Percentiles rank a stretch among this genome's conserved stretches.
These are phyloP conservation scores for Pleurotus salmoneostramineus DNA, from an alignment of 768 basidiomycete genomes.

Conservation along the genomic window DNA sequence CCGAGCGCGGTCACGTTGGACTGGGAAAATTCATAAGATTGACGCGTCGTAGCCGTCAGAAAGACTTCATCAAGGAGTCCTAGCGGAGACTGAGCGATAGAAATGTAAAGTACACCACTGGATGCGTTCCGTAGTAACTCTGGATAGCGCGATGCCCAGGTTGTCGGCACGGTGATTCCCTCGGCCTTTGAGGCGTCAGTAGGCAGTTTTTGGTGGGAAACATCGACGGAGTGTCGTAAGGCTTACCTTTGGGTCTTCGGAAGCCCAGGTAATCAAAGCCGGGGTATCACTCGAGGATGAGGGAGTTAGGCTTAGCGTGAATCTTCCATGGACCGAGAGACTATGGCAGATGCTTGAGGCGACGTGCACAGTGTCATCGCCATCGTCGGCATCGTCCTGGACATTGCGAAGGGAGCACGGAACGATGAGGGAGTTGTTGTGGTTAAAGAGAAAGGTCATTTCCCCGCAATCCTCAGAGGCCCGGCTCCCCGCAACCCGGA, in stretches of 20 bases:
- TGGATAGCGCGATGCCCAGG: conserved; percentile 33
- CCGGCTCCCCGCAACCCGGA: neutral
- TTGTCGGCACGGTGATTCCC: conserved; percentile 34
- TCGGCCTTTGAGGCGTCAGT: conserved; percentile 16
- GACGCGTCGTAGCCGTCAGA: conserved; percentile 43
- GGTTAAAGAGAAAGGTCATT: conserved; percentile 35
- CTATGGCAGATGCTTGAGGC: conserved; percentile 26
- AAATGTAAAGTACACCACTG: conserved; percentile 9
- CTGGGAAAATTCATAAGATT: conserved; percentile 43
- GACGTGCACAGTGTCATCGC: conserved; percentile 22
- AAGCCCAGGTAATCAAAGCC: conserved; percentile 27
- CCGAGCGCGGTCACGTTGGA: conserved; percentile 32
- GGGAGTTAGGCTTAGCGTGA: conserved; percentile 13
- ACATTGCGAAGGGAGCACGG: conserved; percentile 20
- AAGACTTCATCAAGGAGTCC: conserved; percentile 47
- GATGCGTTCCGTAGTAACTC: conserved; percentile 25
- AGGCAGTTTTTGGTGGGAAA: neutral
- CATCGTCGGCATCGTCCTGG: conserved; percentile 9
- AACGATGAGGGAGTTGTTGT: conserved; percentile 16
- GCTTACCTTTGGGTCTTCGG: conserved; percentile 32
- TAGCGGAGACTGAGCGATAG: conserved; percentile 24
- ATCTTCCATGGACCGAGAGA: conserved; percentile 16
- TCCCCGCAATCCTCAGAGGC: neutral
- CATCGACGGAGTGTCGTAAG: conserved; percentile 9
- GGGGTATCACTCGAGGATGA: neutral